Base-by-base conservation (phyloP, 306 rosid genomes). In the Casuarina equisetifolia region DNA sequence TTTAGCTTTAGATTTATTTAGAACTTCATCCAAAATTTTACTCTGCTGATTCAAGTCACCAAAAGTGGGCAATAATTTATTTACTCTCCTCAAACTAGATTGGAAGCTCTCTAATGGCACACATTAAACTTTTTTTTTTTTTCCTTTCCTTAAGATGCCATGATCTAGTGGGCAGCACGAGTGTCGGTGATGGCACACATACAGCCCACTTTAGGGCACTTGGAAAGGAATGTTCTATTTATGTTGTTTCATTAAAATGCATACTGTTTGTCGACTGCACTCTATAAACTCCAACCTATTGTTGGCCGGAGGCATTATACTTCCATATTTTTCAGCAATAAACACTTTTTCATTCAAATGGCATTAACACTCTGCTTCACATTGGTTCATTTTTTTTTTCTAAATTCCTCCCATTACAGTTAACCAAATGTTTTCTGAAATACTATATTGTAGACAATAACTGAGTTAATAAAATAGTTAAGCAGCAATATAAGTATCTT, bases 381-480 rank as follows among this genome's bases (percentile, higher is more conserved):
- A 62, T 13, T 35, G 68, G 42, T 4, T 4, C 4, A 4, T 50
- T 43, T 48, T 16, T n/a, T n/a, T 32, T 10, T 35, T 57, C 19
- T 25, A 25, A 68, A 46, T 74, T 62, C 69, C 57, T 54, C 32
- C 32, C 61, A 17, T 73, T 48, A 17, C 13, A 15, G 66, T 57
- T 61, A 50, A 62, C 72, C 59, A 36, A 62, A 36, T 17, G 64
- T 10, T 59, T 67, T n/a, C 74, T 48, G 55, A 69, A 77, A 62
- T 61, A 45, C 52, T 35, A 49, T 55, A 57, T 81, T 71, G 46
- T 16, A 72, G 63, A 78, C 73, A 75, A 72, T 10, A 13, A 76
- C 53, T 55, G 49, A 4, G 9, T 42, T 45, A 13, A 44, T 43
- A 79, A 13, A 32, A 12, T 52, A 39, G 35, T 72, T 40, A 40